A percentile compares a stretch with the other conserved stretches of the same genome.
Evolutionary conservation across 371 early-diverging fungal genomes (phyloP).

Genomic region (Thermomucor indicae-seudaticae): DNA sequence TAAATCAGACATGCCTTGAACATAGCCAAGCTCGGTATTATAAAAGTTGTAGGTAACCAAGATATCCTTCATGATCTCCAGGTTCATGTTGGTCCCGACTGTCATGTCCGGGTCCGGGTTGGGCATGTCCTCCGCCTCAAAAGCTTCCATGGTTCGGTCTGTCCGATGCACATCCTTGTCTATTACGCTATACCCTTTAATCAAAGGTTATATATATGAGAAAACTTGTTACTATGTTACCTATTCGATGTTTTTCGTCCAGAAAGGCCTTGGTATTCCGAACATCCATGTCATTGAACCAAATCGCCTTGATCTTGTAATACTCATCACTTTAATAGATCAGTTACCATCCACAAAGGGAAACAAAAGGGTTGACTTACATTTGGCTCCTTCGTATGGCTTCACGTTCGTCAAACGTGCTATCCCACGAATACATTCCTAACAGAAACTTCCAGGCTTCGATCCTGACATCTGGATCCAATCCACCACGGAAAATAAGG

Average conservation of each 20-base stretch:
- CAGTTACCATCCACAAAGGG: background rate
- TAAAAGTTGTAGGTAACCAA: slow-evolving; percentile 85
- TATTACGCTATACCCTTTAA: no score
- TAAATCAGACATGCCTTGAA: slow-evolving; percentile 96
- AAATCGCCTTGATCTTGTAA: slow-evolving; percentile 68
- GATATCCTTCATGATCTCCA: slow-evolving; percentile 85
- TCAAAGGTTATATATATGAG: background rate
- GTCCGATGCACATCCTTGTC: slow-evolving; percentile 95
- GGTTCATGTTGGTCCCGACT: slow-evolving; percentile 61
- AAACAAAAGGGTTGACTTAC: slow-evolving; percentile 22
- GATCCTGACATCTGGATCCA: slow-evolving; percentile 78
- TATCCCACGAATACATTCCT: slow-evolving; percentile 82
- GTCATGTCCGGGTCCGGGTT: slow-evolving; percentile 55
- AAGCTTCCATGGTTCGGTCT: slow-evolving; percentile 78
- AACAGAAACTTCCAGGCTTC: slow-evolving; percentile 90
- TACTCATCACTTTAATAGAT: slow-evolving; percentile 57
- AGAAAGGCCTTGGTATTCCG: slow-evolving; percentile 55
- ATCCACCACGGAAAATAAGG: slow-evolving; percentile 74
- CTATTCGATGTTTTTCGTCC: slow-evolving; percentile 84
- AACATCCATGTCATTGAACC: slow-evolving; percentile 68
- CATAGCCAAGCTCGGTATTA: slow-evolving; percentile 73
- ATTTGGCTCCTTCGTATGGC: slow-evolving; percentile 53
- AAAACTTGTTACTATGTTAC: slow-evolving; percentile 18
- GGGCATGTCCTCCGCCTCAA: slow-evolving; percentile 63
- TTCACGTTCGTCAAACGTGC: slow-evolving; percentile 71